Evolutionary conservation across 176 grass and related monocot genomes (phyloP), one percentile per base, ranked within the genome.

Genomic region (Lolium rigidum): DNA sequence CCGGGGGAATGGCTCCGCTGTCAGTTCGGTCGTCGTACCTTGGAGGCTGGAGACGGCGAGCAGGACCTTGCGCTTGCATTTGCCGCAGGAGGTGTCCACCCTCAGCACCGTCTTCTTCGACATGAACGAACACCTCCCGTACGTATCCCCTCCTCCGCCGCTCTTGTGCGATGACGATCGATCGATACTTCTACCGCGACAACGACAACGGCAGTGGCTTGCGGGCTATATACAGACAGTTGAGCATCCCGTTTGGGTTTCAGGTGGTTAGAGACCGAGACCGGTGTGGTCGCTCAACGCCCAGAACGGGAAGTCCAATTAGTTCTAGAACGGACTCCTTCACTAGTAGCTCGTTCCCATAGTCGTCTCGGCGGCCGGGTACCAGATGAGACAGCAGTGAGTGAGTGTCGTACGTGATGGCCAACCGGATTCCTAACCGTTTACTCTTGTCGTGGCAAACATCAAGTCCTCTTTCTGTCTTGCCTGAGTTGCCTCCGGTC

Each of bases 21-120:
- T 21, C n/a, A 15, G 46, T 48, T 14, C 1, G 44, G 3, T 1
- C 10, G 41, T 28, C 26, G 26, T 90, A 97, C 94, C 94, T 77
- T 90, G 74, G 76, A 97, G 79, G 18, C 87, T 83, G 10, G 88
- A 91, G 58, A 94, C 85, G 43, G 92, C 90, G 75, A 89, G 85
- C 41, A 97, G 61, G 80, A 97, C 70, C 90, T 94, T 97, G 67
- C 84, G 82, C 69, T 97, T 97, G 94, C 85, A 91, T 76, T 87
- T 91, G 85, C 21, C 68, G 68, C 89, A 91, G 69, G 89, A 87
- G 58, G 85, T 91, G 80, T 91, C 89, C 25, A 91, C 89, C 89
- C 55, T 76, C 47, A 91, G 59, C 59, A 91, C 89, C 80, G 85
- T 91, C 85, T 52, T 83, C 89, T 91, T 91, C 50, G 89, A 91